Evolutionary conservation across 2,329 filamentous ascomycete genomes (phyloP).

Genomic region (Didymella lethalis): DNA sequence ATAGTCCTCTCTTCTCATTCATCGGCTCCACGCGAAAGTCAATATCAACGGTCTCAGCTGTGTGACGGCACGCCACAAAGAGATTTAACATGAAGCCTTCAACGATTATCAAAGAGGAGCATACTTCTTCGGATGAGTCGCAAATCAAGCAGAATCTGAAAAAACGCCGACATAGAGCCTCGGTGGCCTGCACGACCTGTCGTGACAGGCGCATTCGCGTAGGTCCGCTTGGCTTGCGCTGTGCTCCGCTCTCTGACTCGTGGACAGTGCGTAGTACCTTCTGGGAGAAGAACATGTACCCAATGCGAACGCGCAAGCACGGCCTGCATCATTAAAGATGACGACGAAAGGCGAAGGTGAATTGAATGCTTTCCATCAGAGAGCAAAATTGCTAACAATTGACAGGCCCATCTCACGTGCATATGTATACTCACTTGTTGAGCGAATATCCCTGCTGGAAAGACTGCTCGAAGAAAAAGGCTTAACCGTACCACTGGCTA

Average conservation of each 20-base stretch:
- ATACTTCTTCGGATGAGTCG: slow-evolving; percentile 18
- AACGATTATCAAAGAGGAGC: slow-evolving; percentile 11
- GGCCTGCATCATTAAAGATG: slow-evolving; percentile 65
- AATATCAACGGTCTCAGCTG: not conserved
- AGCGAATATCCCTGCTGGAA: slow-evolving; percentile 62
- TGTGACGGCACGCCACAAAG: not conserved
- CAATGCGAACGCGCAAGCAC: slow-evolving; percentile 62
- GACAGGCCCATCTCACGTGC: slow-evolving; percentile 64
- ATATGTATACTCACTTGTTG: slow-evolving; percentile 66
- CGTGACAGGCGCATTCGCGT: slow-evolving; percentile 56
- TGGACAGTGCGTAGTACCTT: slow-evolving; percentile 61
- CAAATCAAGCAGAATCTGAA: slow-evolving; percentile 32
- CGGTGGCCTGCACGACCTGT: slow-evolving; percentile 64
- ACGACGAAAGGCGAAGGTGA: slow-evolving; percentile 64
- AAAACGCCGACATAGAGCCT: slow-evolving; percentile 56
- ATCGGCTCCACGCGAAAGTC: not conserved
- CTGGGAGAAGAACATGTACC: slow-evolving; percentile 60
- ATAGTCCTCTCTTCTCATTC: not conserved
- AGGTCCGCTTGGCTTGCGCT: slow-evolving; percentile 23
- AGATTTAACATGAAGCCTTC: not conserved
- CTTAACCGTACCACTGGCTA: slow-evolving; percentile 59
- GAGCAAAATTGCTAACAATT: slow-evolving; percentile 14
- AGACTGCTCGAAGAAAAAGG: slow-evolving; percentile 61
- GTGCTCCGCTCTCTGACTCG: slow-evolving; percentile 33
- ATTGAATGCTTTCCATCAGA: slow-evolving; percentile 22